A percentile compares a stretch with the other conserved stretches of the same genome.
These are phyloP conservation scores for Kuraishia hungarica DNA, from an alignment of 805 yeast genomes.

Conservation along the genomic window DNA sequence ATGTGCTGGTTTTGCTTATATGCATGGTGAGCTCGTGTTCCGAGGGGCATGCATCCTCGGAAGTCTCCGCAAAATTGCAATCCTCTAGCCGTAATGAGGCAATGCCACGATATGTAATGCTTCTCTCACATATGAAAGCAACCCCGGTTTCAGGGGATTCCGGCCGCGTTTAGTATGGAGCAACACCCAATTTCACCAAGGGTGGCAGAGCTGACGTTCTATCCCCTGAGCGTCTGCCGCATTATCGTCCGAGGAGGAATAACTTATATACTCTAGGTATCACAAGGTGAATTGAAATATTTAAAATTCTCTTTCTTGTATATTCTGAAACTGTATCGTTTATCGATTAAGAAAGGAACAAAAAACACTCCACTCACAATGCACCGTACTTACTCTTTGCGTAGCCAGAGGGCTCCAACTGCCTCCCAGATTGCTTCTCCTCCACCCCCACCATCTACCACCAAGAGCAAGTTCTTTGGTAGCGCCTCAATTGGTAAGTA, in stretches of 20 bases:
- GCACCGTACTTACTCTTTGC: conserved; percentile 98
- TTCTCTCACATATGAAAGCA: neutral
- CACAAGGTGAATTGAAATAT: neutral
- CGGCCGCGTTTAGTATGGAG: neutral
- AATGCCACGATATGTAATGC: neutral
- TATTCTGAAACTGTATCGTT: neutral
- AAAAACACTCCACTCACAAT: conserved; percentile 29
- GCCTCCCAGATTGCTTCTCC: conserved; percentile 93
- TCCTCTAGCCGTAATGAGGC: neutral
- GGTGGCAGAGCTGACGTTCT: neutral
- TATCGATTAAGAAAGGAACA: neutral
- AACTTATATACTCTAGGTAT: neutral
- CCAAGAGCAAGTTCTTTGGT: conserved; percentile 89
- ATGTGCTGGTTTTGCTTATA: neutral
- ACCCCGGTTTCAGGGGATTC: neutral
- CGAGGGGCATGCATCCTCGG: neutral
- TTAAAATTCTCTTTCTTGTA: too few relatives aligned
- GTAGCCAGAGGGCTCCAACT: conserved; percentile 94
- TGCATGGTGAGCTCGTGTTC: neutral
- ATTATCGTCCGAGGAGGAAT: neutral
- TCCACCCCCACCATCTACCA: conserved; percentile 90
- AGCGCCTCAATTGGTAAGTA: conserved; percentile 48
- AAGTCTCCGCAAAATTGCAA: neutral
- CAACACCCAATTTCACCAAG: neutral
- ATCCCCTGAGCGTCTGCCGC: neutral